phyloP scores from a whole-genome alignment of 2,329 filamentous ascomycete genomes.

The Rhynchosporium graminicola region DNA sequence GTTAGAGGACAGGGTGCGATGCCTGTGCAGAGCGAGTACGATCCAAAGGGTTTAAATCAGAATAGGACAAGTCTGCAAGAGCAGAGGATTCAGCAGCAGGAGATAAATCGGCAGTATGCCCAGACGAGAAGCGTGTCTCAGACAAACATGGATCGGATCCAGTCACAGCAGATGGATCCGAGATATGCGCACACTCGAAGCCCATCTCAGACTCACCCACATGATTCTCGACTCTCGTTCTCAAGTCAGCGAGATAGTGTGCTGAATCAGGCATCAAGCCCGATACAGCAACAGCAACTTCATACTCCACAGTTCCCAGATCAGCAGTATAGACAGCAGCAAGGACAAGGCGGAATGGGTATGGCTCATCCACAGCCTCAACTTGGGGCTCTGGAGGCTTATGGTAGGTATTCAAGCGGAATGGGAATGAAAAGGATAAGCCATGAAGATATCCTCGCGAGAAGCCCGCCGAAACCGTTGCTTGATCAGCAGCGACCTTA shows the following conservation, averaged over 20 bases:
- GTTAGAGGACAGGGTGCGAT: slow-evolving; percentile 37
- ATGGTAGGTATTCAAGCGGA: slow-evolving; percentile 7
- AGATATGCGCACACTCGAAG: neutral
- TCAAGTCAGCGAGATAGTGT: too few relatives aligned
- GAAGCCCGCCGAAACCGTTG: slow-evolving; percentile 34
- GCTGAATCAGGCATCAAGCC: neutral
- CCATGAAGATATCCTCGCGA: slow-evolving; percentile 37
- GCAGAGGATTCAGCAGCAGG: neutral
- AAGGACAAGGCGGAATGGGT: neutral
- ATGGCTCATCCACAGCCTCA: slow-evolving; percentile 5
- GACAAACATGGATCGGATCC: too few relatives aligned
- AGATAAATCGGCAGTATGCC: slow-evolving; percentile 15
- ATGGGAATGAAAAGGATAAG: slow-evolving; percentile 24
- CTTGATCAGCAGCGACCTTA: slow-evolving; percentile 39
- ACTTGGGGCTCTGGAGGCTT: slow-evolving; percentile 7
- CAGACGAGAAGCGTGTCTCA: neutral
- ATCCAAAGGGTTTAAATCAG: slow-evolving; percentile 31
- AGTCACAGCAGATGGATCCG: too few relatives aligned
- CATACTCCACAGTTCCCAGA: neutral
- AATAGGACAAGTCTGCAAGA: slow-evolving; percentile 15
- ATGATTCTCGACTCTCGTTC: slow-evolving; percentile 9
- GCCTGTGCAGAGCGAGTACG: slow-evolving; percentile 33
- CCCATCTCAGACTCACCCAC: neutral
- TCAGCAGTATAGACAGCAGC: neutral
- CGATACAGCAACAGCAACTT: neutral